These are phyloP conservation scores for Zarea fungicola DNA, from an alignment of 2,329 filamentous ascomycete species.

Conservation along the genomic window DNA sequence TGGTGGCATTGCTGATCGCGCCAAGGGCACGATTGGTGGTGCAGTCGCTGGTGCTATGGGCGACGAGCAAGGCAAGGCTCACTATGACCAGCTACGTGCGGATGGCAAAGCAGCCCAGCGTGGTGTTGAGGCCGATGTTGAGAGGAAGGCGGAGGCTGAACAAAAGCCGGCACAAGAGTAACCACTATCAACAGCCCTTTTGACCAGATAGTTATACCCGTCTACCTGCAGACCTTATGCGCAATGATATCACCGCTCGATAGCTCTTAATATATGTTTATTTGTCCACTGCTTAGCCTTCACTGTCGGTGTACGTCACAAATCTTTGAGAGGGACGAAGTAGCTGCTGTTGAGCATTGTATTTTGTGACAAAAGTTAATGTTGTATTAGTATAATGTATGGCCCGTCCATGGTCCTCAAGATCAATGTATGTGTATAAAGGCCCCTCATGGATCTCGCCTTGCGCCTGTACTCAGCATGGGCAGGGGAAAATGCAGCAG, in stretches of 20 bases:
- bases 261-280: constrained; percentile 8
- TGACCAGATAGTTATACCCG: not conserved
- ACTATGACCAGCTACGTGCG: constrained; percentile 67
- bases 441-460: not conserved
- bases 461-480: constrained; percentile 17
- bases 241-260: constrained; percentile 3
- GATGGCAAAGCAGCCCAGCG: constrained; percentile 79
- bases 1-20: constrained; percentile 62
- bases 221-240: constrained; percentile 10
- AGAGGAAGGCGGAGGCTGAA: constrained; percentile 60
- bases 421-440: not conserved
- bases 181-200: not conserved
- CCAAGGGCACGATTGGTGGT: constrained; percentile 65
- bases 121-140: constrained; percentile 73
- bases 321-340: too few relatives aligned
- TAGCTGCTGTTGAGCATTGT: too few relatives aligned
- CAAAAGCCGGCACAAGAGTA: constrained; percentile 13
- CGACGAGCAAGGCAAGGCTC: constrained; percentile 57
- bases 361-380: not conserved
- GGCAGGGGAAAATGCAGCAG: constrained; percentile 27
- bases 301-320: too few relatives aligned
- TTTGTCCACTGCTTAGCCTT: too few relatives aligned
- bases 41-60: constrained; percentile 69
- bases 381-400: not conserved
- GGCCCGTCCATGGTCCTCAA: not conserved